Conservation (phyloP, 805 yeast genomes). For the Wickerhamiella alocasiicola region DNA sequence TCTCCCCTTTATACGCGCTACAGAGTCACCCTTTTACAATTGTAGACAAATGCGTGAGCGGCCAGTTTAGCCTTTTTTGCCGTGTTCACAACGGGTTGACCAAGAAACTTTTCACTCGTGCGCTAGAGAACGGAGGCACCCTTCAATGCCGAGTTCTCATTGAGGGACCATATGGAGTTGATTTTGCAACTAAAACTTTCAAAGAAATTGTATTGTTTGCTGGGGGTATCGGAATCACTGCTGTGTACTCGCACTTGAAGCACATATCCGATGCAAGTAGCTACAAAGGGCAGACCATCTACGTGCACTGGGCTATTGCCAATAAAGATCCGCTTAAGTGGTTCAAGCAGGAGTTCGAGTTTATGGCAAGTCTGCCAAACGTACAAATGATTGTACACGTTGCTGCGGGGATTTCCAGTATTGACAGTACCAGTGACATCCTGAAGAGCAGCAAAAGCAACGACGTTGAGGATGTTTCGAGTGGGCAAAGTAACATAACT, state of each 20-base stretch:
- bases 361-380: slow-evolving; percentile 18
- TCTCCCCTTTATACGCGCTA: slow-evolving; percentile 36
- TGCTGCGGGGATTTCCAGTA: background rate
- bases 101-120: slow-evolving; percentile 25
- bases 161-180: slow-evolving; percentile 56
- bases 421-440: background rate
- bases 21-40: slow-evolving; percentile 62
- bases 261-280: slow-evolving; percentile 19
- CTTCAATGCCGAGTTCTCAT: slow-evolving; percentile 28
- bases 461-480: background rate
- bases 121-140: slow-evolving; percentile 27
- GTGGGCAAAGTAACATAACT: too few species aligned
- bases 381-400: slow-evolving; percentile 14
- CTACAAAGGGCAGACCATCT: slow-evolving; percentile 18
- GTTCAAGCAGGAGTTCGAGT: slow-evolving; percentile 35
- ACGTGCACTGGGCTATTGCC: slow-evolving; percentile 53
- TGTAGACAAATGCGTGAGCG: slow-evolving; percentile 13
- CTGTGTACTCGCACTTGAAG: slow-evolving; percentile 35
- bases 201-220: slow-evolving; percentile 34
- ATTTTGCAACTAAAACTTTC: slow-evolving; percentile 27
- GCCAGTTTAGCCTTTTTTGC: slow-evolving; percentile 17
- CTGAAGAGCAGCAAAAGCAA: background rate
- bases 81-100: slow-evolving; percentile 43
- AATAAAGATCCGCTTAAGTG: slow-evolving; percentile 38
- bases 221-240: slow-evolving; percentile 55